phyloP scores from a whole-genome alignment of 2,329 filamentous ascomycete genomes.

The Polytolypa hystricis region DNA sequence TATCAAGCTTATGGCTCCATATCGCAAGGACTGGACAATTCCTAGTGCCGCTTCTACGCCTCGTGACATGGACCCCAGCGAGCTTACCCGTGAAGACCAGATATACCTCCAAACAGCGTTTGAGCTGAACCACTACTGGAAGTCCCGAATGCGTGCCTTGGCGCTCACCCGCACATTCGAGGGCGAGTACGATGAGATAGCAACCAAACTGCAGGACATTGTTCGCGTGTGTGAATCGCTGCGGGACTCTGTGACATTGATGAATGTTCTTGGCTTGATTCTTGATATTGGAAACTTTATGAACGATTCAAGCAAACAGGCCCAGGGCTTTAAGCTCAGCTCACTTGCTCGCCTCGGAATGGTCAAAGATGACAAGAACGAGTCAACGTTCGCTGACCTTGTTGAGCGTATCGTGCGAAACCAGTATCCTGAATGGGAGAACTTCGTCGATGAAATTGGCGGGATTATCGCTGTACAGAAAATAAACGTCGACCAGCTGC shows the following conservation, averaged over 20 bases:
- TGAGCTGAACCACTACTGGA: conserved; percentile 97
- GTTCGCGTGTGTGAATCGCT: conserved; percentile 79
- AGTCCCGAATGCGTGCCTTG: conserved; percentile 87
- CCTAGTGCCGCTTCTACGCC: conserved; percentile 66
- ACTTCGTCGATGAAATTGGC: conserved; percentile 71
- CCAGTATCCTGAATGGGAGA: conserved; percentile 93
- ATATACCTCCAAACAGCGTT: conserved; percentile 88
- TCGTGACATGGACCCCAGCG: conserved; percentile 73
- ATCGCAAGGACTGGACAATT: conserved; percentile 92
- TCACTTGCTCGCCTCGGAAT: conserved; percentile 86
- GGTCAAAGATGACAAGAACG: conserved; percentile 99
- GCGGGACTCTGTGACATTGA: conserved; percentile 80
- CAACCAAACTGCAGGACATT: conserved; percentile 73
- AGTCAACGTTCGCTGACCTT: conserved; percentile 87
- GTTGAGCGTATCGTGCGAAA: conserved; percentile 94
- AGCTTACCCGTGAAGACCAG: conserved; percentile 90
- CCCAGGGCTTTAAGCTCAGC: conserved; percentile 92
- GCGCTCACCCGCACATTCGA: conserved; percentile 75
- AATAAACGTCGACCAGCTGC: conserved; percentile 87
- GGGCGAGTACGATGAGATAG: conserved; percentile 82
- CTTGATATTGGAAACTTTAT: conserved; percentile 99
- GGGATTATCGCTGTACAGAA: conserved; percentile 73
- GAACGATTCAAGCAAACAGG: conserved; percentile 99
- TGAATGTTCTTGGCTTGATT: conserved; percentile 93
- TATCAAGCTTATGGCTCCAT: conserved; percentile 83